Evolutionary conservation across 345 rosid genomes (phyloP).

Genomic region (Bruguiera sexangula): DNA sequence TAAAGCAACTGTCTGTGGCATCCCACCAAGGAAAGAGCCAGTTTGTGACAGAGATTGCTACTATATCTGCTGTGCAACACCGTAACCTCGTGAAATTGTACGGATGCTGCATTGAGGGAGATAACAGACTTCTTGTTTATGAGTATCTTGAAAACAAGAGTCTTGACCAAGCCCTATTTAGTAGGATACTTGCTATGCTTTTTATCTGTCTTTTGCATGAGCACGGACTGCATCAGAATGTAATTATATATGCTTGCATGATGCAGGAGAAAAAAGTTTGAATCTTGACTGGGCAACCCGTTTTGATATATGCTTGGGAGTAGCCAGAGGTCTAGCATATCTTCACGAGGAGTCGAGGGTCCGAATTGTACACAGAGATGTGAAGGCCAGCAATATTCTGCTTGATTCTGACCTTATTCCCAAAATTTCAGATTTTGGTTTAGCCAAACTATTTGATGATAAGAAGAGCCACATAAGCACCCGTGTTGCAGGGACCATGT

Average conservation of each 20-base stretch:
- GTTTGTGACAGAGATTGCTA: constrained; percentile 72
- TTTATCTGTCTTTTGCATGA: not conserved
- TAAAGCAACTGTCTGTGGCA: constrained; percentile 56
- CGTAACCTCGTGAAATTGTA: constrained; percentile 68
- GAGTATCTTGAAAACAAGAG: constrained; percentile 70
- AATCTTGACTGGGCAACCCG: constrained; percentile 14
- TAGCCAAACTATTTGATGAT: no score
- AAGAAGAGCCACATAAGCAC: no score
- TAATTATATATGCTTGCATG: constrained; percentile 10
- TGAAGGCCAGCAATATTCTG: no score
- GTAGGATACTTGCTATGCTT: constrained; percentile 22
- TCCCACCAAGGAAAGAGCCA: constrained; percentile 34
- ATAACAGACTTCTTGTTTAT: constrained; percentile 58
- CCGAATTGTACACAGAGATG: no score
- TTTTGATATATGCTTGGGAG: no score
- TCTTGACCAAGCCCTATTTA: constrained; percentile 67
- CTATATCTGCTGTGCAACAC: constrained; percentile 58
- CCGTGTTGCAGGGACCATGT: no score
- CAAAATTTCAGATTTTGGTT: no score
- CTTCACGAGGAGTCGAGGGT: no score
- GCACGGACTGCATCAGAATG: not conserved
- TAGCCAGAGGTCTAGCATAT: no score
- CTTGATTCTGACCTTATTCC: no score
- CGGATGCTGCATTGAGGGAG: constrained; percentile 65
- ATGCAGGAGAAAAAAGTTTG: constrained; percentile 37